These are phyloP conservation scores for Plantago coronopus DNA, from an alignment of 305 asterid species.

Conservation along the genomic window DNA sequence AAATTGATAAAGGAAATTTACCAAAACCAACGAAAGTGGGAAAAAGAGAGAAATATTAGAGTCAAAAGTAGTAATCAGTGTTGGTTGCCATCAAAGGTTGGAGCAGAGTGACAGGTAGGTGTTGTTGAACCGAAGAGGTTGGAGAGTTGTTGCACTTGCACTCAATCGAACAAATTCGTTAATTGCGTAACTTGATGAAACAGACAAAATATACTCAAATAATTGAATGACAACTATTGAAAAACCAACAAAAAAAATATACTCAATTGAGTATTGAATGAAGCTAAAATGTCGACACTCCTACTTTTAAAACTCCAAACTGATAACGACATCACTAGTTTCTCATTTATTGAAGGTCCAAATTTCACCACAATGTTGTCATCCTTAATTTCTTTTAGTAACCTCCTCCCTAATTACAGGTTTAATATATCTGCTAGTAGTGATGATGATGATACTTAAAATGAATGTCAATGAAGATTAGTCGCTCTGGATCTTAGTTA, in stretches of 20 bases:
- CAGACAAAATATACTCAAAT: neutral
- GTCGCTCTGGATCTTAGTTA: too few species aligned
- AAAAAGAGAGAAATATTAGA: too few species aligned
- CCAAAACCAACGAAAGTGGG: too few species aligned
- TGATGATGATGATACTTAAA: too few species aligned
- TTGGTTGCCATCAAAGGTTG: neutral
- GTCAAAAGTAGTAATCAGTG: too few species aligned
- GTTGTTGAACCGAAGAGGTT: conserved; percentile 28
- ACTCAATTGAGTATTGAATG: neutral
- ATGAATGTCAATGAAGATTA: too few species aligned
- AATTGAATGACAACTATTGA: too few species aligned
- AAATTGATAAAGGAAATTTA: too few species aligned
- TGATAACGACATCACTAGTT: neutral
- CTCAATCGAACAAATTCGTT: conserved; percentile 12
- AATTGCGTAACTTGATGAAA: conserved; percentile 24
- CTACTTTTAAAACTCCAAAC: neutral
- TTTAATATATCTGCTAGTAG: too few species aligned
- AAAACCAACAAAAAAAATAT: too few species aligned
- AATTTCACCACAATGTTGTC: neutral
- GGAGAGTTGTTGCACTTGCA: conserved; percentile 22
- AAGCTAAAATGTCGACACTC: conserved; percentile 28
- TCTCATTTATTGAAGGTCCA: neutral
- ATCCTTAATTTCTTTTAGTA: neutral
- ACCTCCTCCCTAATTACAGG: neutral
- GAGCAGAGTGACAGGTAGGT: neutral